Conservation (phyloP, 2,329 filamentous ascomycete genomes). For the Rosellinia necatrix region DNA sequence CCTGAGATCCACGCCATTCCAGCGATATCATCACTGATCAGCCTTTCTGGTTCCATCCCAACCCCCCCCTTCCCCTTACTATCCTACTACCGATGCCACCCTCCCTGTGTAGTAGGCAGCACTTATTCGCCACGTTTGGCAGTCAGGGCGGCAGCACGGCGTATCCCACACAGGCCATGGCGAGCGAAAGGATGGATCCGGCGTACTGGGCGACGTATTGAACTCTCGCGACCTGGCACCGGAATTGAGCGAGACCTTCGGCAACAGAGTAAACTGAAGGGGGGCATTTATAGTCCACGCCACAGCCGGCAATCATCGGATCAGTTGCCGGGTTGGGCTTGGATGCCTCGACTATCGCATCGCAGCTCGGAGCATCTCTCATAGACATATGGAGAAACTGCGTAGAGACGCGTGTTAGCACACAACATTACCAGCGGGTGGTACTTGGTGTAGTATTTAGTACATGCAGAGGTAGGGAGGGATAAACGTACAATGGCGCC, state of each 20-base stretch:
- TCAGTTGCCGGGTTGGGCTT: background rate
- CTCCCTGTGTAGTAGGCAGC: too few species aligned
- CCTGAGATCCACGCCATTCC: too few species aligned
- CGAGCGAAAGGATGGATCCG: slow-evolving; percentile 6
- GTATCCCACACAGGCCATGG: slow-evolving; percentile 6
- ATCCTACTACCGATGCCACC: too few species aligned
- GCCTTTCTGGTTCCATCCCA: too few species aligned
- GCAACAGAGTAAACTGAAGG: background rate
- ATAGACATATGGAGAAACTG: slow-evolving; percentile 9
- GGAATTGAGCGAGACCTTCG: slow-evolving; percentile 6
- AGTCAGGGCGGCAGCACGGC: background rate
- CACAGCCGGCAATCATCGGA: slow-evolving; percentile 18
- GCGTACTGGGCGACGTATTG: slow-evolving; percentile 6
- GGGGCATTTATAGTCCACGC: background rate
- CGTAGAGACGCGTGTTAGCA: background rate
- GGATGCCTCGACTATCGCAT: background rate
- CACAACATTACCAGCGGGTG: background rate
- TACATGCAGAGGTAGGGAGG: background rate
- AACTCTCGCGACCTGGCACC: slow-evolving; percentile 8
- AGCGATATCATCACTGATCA: too few species aligned
- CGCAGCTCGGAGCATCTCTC: slow-evolving; percentile 3
- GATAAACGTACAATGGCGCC: slow-evolving; percentile 10
- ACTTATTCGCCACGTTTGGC: too few species aligned
- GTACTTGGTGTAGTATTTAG: too few species aligned
- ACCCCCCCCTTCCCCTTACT: too few species aligned